These are phyloP conservation scores for Quercus mongolica DNA, from an alignment of 306 rosid genomes.

Conservation along the genomic window DNA sequence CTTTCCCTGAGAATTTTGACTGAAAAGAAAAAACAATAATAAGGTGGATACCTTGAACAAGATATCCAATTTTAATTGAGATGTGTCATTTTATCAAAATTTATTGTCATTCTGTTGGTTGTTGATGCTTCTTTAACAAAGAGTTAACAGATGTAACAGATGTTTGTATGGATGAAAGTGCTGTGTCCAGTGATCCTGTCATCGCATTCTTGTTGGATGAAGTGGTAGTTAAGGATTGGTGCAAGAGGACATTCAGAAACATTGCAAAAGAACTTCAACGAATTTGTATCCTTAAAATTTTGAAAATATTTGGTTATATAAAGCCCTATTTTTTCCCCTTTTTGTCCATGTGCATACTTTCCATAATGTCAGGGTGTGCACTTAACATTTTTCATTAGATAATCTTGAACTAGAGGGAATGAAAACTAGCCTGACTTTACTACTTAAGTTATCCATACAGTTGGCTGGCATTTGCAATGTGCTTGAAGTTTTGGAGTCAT, in stretches of 20 bases:
- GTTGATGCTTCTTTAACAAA: constrained; percentile 54
- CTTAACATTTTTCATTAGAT: constrained; percentile 51
- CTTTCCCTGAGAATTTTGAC: background rate
- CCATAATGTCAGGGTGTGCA: constrained; percentile 2
- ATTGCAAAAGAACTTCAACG: constrained; percentile 64
- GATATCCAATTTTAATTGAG: background rate
- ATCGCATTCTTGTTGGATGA: constrained; percentile 98
- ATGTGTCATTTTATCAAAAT: background rate
- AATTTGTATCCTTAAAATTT: constrained; percentile 73
- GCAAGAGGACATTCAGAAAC: constrained; percentile 76
- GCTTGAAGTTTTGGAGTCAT: constrained; percentile 83
- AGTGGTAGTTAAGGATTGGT: constrained; percentile 99
- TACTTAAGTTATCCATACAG: constrained; percentile 62
- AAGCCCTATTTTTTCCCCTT: background rate
- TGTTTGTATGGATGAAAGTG: constrained; percentile 97
- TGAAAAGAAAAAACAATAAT: background rate
- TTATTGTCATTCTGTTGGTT: background rate
- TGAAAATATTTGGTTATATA: constrained; percentile 21
- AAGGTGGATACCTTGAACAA: background rate
- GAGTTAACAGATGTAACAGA: constrained; percentile 81
- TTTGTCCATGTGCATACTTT: background rate
- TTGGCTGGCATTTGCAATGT: constrained; percentile 83
- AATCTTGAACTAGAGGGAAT: constrained; percentile 49
- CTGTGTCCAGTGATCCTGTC: constrained; percentile 97
- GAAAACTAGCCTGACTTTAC: constrained; percentile 52